Evolutionary conservation across 163 green algal species (phyloP).

Genomic region (Volvox carteri): DNA sequence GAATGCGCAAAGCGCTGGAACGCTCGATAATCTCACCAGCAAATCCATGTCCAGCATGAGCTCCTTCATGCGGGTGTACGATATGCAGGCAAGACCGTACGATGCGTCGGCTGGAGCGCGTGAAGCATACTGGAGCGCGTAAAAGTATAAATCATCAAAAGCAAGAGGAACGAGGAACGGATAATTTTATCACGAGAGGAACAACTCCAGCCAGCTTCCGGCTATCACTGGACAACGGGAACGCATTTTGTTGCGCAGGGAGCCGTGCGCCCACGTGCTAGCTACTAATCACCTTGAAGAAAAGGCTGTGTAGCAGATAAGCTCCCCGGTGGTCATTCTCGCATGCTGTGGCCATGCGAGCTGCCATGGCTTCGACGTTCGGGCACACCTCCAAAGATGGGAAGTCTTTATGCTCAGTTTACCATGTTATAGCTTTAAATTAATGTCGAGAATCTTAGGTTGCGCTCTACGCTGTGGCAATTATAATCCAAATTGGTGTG

Average conservation of each 20-base stretch:
- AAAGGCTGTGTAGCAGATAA: not conserved
- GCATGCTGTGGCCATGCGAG: not conserved
- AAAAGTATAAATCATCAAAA: not conserved
- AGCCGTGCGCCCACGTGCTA: no score
- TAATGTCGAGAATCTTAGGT: not conserved
- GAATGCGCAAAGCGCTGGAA: no score
- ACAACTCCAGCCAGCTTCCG: no score
- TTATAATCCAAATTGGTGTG: not conserved
- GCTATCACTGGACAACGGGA: no score
- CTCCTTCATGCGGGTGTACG: slow-evolving; percentile 44
- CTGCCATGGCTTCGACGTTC: slow-evolving; percentile 36
- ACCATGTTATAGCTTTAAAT: not conserved
- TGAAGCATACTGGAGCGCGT: slow-evolving; percentile 16
- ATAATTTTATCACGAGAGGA: no score
- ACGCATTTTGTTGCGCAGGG: no score
- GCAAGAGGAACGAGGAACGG: not conserved
- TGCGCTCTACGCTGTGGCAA: not conserved
- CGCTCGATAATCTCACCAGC: slow-evolving; percentile 46
- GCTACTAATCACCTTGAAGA: slow-evolving; percentile 4
- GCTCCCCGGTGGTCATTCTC: slow-evolving; percentile 3
- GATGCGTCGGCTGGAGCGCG: not conserved
- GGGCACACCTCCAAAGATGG: not conserved
- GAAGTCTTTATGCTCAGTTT: not conserved
- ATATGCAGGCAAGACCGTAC: not conserved
- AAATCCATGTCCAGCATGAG: slow-evolving; percentile 59